Base-by-base conservation (phyloP, 2,329 filamentous ascomycete species). In the Sclerotinia subarctica region DNA sequence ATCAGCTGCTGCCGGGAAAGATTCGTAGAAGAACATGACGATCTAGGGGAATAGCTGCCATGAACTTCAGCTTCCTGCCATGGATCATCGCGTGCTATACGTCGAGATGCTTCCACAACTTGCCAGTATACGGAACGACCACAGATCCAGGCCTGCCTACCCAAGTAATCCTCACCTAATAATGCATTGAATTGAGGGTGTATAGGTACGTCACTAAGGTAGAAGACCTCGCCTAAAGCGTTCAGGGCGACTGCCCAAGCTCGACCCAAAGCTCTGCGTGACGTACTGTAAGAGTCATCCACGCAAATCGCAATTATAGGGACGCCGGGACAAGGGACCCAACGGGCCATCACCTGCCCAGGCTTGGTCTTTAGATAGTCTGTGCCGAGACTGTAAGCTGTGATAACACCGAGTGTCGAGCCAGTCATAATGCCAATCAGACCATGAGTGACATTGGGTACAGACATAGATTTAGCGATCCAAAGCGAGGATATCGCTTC, bases 241-340 rank as follows among this genome's bases (percentile, higher is more conserved):
- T 99, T 99, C 64, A 99, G 80, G n/a, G 88, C 92, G 53, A 94
- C 90, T n/a, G 92, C 93, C 93, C 93, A 98, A 17, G 95, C 86
- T 38, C 94, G 88, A 17, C 87, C 86, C 62, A 88, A 82, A 5
- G 85, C 81, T 76, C 89, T 89, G 42, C 94, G 88, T 73, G 88
- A 89, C 35, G 84, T 78, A 60, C 85, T 94, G 78, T 93, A 95
- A 64, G 87, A 87, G 38, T 97, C 93, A 74, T 99, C 95, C 8
- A 97, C 86, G 56, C 87, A 87, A 69, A 99, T 87, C 1, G 88
- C 86, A 66, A 97, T 85, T 70, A 99, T 95, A 0, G 95, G 95
- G 3, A 98, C 93, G 52, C 95, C 95, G 3, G 95, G 95, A 75
- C 93, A 93, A 17, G 98, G 82, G 13, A 92, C 88, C 94, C 94